Evolutionary conservation across 768 basidiomycete species (phyloP).

Genomic region (Daedaleopsis nitida): DNA sequence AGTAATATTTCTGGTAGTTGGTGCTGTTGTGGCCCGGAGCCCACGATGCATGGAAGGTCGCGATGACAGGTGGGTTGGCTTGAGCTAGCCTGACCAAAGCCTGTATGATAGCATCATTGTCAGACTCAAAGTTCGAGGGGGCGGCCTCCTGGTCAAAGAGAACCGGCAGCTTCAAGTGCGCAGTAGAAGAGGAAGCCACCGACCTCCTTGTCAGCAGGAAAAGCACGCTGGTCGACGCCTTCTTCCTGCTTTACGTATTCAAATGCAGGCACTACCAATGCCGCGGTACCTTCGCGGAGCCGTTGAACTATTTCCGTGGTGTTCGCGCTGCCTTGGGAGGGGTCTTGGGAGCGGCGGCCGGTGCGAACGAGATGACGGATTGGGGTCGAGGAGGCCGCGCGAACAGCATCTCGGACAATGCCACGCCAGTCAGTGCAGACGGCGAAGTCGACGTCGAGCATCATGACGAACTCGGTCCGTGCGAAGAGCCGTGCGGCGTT

Average conservation of each 20-base stretch:
- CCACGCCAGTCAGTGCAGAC: conserved; percentile 79
- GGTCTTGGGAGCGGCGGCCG: neutral
- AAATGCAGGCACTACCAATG: conserved; percentile 84
- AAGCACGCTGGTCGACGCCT: conserved; percentile 56
- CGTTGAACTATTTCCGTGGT: conserved; percentile 34
- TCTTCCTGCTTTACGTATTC: conserved; percentile 72
- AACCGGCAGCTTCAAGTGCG: neutral
- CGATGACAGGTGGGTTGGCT: conserved; percentile 47
- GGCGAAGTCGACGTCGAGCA: conserved; percentile 90
- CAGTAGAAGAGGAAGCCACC: conserved; percentile 18
- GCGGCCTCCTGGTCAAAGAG: neutral
- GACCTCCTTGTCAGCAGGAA: conserved; percentile 74
- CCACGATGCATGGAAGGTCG: conserved; percentile 82
- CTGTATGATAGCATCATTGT: conserved; percentile 31
- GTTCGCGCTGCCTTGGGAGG: neutral
- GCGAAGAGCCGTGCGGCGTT: conserved; percentile 85
- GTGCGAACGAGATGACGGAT: conserved; percentile 13
- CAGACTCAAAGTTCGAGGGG: neutral
- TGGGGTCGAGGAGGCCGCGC: conserved; percentile 30
- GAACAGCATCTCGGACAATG: conserved; percentile 44
- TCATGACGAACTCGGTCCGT: conserved; percentile 82
- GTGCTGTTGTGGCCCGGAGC: conserved; percentile 79
- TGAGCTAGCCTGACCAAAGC: conserved; percentile 60
- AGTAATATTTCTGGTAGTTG: conserved; percentile 65
- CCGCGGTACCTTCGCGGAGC: conserved; percentile 61